These are phyloP conservation scores for Fusarium torreyae DNA, from an alignment of 2,329 filamentous ascomycete genomes.

Conservation along the genomic window DNA sequence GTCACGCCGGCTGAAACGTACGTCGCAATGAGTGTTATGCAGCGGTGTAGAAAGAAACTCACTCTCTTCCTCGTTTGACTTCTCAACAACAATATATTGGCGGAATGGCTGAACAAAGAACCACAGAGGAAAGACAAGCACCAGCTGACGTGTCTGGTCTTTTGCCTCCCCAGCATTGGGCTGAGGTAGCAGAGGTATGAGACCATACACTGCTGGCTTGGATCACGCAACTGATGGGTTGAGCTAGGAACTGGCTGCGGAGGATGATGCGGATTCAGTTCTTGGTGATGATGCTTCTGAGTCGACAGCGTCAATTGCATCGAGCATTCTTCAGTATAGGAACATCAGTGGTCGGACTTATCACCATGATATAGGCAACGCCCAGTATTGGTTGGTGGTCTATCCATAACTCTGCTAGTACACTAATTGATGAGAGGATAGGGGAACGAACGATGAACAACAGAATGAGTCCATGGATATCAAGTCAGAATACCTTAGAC, in stretches of 20 bases:
- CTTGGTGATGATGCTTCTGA: conserved; percentile 6
- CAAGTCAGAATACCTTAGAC: not conserved
- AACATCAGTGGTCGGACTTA: conserved; percentile 34
- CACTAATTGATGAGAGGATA: not conserved
- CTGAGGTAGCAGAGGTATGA: conserved; percentile 32
- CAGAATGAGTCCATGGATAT: conserved; percentile 45
- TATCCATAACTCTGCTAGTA: fast-evolving
- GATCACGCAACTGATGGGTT: not conserved
- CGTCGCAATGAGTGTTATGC: not conserved
- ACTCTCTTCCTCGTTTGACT: not conserved
- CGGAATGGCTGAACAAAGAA: not conserved
- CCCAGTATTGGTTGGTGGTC: conserved; percentile 33
- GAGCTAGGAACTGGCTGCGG: conserved; percentile 16
- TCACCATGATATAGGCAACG: conserved; percentile 32
- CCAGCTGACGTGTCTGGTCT: conserved; percentile 2
- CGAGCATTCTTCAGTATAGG: conserved; percentile 37
- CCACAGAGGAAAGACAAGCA: not conserved
- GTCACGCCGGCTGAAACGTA: not conserved
- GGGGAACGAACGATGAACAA: conserved; percentile 36
- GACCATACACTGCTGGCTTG: no score
- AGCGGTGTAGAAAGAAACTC: not conserved
- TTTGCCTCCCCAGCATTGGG: conserved; percentile 37
- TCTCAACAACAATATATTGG: no score
- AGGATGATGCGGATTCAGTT: conserved; percentile 24
- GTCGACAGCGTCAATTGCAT: conserved; percentile 31